Conservation (phyloP, 1,284 basidiomycete species). For the Ceratobasidium sp. region DNA sequence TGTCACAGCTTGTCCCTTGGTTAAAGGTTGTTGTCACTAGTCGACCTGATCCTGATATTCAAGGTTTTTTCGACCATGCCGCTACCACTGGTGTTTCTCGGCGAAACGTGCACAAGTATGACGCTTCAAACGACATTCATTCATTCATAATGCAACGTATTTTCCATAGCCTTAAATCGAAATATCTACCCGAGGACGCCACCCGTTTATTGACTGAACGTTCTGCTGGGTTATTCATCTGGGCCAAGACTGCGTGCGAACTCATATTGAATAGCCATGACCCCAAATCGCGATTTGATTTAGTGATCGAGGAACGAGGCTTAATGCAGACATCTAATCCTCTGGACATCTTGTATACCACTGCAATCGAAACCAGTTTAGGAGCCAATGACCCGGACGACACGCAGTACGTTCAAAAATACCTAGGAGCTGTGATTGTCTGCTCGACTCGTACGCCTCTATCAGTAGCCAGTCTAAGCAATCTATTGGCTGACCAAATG, state of each 20-base stretch:
- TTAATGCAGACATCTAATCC: neutral
- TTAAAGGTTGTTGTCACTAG: constrained; percentile 40
- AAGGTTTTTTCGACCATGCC: neutral
- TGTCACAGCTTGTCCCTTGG: constrained; percentile 16
- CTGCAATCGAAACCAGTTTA: neutral
- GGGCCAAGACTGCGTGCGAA: constrained; percentile 17
- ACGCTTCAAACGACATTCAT: constrained; percentile 5
- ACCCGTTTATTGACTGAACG: neutral
- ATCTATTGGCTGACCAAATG: neutral
- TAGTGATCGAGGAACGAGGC: neutral
- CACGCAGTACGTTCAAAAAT: neutral
- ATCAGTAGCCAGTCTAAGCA: neutral
- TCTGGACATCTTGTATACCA: constrained; percentile 15
- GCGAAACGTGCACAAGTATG: neutral
- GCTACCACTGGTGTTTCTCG: neutral
- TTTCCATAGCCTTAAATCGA: too few relatives aligned
- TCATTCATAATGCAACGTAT: neutral
- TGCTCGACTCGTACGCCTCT: neutral
- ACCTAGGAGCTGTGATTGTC: neutral
- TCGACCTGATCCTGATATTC: constrained; percentile 26
- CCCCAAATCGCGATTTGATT: neutral
- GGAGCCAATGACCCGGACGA: neutral
- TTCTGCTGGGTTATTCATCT: constrained; percentile 2
- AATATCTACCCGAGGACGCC: neutral
- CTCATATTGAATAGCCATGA: constrained; percentile 4